These are phyloP conservation scores for Leishmania amazonensis DNA, from an alignment of 208 protist species.

Conservation along the genomic window DNA sequence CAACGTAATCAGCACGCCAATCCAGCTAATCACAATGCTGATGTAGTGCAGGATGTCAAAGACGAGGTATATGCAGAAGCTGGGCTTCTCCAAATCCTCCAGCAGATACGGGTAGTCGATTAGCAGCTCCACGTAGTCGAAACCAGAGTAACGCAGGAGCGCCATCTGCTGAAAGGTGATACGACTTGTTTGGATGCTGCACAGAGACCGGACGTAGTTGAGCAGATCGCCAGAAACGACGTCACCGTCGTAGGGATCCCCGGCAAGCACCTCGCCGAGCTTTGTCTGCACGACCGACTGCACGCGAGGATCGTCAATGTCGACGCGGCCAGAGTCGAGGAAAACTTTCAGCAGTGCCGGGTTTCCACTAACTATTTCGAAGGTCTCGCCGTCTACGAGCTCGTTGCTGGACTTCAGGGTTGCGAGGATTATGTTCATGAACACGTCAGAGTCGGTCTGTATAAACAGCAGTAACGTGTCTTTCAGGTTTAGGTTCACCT, in stretches of 20 bases:
- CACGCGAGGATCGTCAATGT: slow-evolving; percentile 57
- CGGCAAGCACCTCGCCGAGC: slow-evolving; percentile 56
- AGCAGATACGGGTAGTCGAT: slow-evolving; percentile 72
- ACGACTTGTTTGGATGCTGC: slow-evolving; percentile 50
- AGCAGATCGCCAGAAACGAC: slow-evolving; percentile 52
- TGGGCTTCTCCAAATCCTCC: slow-evolving; percentile 36
- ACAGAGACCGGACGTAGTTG: slow-evolving; percentile 70
- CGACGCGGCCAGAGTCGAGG: slow-evolving; percentile 61
- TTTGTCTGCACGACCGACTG: slow-evolving; percentile 72
- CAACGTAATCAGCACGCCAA: slow-evolving; percentile 54
- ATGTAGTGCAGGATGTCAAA: slow-evolving; percentile 36
- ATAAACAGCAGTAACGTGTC: slow-evolving; percentile 76
- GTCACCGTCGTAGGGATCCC: slow-evolving; percentile 46
- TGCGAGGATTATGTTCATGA: slow-evolving; percentile 87
- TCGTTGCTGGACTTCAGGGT: slow-evolving; percentile 63
- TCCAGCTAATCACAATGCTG: slow-evolving; percentile 50
- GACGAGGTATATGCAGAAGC: slow-evolving; percentile 24
- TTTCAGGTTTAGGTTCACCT: slow-evolving; percentile 70
- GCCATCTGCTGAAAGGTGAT: slow-evolving; percentile 69
- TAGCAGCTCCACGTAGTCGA: slow-evolving; percentile 82
- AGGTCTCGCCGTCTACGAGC: slow-evolving; percentile 56
- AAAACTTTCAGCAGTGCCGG: slow-evolving; percentile 64
- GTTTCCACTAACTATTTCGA: slow-evolving; percentile 57
- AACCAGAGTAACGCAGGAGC: slow-evolving; percentile 76
- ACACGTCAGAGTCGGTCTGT: slow-evolving; percentile 66